A percentile compares a stretch with the other conserved stretches of the same genome.
Evolutionary conservation across 352 stramenopile genomes (phyloP).

Genomic region (Phytophthora pluvialis): DNA sequence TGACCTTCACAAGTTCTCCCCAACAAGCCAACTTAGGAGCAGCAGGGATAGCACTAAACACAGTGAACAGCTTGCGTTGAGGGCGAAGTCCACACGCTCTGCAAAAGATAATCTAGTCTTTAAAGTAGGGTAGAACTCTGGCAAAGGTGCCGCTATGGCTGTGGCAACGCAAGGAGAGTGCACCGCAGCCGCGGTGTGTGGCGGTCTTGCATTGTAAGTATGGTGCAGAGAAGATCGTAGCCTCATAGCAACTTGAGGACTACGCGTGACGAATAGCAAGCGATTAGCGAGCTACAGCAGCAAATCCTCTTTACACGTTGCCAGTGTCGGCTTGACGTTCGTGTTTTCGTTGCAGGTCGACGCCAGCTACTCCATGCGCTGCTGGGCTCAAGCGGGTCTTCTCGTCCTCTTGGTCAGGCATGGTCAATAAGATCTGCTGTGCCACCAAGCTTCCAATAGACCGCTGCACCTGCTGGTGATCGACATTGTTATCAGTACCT

Average conservation of each 20-base stretch:
- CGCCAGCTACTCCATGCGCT: constrained; percentile 10
- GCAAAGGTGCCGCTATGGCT: constrained; percentile 1
- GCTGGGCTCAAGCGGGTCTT: constrained; percentile 32
- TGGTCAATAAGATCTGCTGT: constrained; percentile 62
- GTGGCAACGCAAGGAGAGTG: not conserved
- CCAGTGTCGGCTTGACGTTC: constrained; percentile 13
- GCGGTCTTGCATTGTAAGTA: constrained; percentile 5
- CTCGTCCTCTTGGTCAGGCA: constrained; percentile 57
- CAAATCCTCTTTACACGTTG: constrained; percentile 23
- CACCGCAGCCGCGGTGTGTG: not conserved
- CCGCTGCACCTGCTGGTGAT: constrained; percentile 14
- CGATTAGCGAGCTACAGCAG: not conserved
- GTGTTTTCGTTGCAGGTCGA: constrained; percentile 12
- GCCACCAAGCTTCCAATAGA: constrained; percentile 39
- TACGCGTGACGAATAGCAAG: constrained; percentile 9
- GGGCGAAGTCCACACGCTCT: constrained; percentile 26
- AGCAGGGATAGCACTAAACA: constrained; percentile 31
- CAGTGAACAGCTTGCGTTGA: constrained; percentile 33
- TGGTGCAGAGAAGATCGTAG: constrained; percentile 11
- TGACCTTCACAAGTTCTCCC: constrained; percentile 13
- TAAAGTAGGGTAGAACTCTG: constrained; percentile 26
- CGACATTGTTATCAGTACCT: constrained; percentile 6
- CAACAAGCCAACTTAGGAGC: constrained; percentile 29
- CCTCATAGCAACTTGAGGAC: constrained; percentile 24
- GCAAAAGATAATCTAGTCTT: constrained; percentile 38